These are phyloP conservation scores for Colletotrichum tanaceti DNA, from an alignment of 2,329 filamentous ascomycete genomes.

Conservation along the genomic window DNA sequence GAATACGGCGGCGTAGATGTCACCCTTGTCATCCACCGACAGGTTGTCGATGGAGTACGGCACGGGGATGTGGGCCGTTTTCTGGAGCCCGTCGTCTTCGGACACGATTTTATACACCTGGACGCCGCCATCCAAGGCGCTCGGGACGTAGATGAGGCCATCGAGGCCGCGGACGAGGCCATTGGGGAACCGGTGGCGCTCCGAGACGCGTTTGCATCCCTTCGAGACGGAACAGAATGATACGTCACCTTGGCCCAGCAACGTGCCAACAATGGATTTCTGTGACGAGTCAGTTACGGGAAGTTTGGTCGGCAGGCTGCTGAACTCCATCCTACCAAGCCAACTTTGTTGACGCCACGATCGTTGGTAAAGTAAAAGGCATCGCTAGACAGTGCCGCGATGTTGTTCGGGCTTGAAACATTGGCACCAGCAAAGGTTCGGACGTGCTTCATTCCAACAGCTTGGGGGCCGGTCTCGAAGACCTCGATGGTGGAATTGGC, in stretches of 20 bases:
- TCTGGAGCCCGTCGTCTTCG: constrained; percentile 37
- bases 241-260: constrained; percentile 46
- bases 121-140: constrained; percentile 43
- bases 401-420: constrained; percentile 45
- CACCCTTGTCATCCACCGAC: constrained; percentile 44
- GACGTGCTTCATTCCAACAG: constrained; percentile 43
- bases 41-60: constrained; percentile 46
- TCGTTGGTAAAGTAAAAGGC: constrained; percentile 46
- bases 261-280: constrained; percentile 40
- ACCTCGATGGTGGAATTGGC: constrained; percentile 65
- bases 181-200: constrained; percentile 48
- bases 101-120: constrained; percentile 36
- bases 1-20: constrained; percentile 45
- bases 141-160: constrained; percentile 49
- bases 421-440: constrained; percentile 41
- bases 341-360: constrained; percentile 41
- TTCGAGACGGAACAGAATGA: constrained; percentile 43
- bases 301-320: not conserved
- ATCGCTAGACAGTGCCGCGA: constrained; percentile 41
- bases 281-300: constrained; percentile 11
- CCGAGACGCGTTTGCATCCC: constrained; percentile 43
- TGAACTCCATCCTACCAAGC: constrained; percentile 35
- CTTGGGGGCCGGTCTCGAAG: constrained; percentile 45
- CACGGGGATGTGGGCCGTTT: constrained; percentile 40
- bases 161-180: constrained; percentile 45